Evolutionary conservation across 176 grass and related monocot genomes (phyloP), one percentile per base, ranked within the genome.

Genomic region (Triticum dicoccoides): DNA sequence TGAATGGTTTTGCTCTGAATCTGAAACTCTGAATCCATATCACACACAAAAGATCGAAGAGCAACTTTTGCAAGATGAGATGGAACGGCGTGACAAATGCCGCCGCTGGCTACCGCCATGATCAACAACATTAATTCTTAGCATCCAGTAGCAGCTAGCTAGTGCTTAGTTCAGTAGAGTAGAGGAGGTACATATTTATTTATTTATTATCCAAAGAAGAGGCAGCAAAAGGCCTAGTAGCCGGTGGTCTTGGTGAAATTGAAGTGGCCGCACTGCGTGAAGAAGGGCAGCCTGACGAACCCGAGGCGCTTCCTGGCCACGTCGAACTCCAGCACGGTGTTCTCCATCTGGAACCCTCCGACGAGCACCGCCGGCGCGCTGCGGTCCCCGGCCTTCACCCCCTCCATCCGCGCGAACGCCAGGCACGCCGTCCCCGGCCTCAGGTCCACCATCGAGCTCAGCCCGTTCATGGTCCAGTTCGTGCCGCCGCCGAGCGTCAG

Each of bases 291-390:
- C 6, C 85, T 75, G 5, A 38, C 61, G 39, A 88, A 85, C 7
- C 85, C 85, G n/a, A 93, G 44, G 73, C 11, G 69, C 38, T 9
- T 9, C 74, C 65, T 91, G 4, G 78, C 85, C 76, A 65, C 10
- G 69, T 93, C 91, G 83, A 93, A 93, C 87, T 78, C 58, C 77
- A 90, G 61, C 38, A 93, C 20, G 61, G 67, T 82, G 44, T 90
- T 80, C 81, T 90, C 88, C 88, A 91, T 86, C 83, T 88, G 91
- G 63, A 83, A 88, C 10, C 78, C 88, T n/a, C 91, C 78, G 20
- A 93, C 12, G 20, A 88, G 25, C 66, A 69, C 23, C 65, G 81
- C 91, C 59, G 84, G 86, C 78, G 89, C 79, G 4, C 69, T 15
- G 61, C 13, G 83, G 66, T 54, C 85, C 0, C 73, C 80, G 66